phyloP scores from a whole-genome alignment of 2,329 filamentous ascomycete species.

The Epichloe coenophiala region DNA sequence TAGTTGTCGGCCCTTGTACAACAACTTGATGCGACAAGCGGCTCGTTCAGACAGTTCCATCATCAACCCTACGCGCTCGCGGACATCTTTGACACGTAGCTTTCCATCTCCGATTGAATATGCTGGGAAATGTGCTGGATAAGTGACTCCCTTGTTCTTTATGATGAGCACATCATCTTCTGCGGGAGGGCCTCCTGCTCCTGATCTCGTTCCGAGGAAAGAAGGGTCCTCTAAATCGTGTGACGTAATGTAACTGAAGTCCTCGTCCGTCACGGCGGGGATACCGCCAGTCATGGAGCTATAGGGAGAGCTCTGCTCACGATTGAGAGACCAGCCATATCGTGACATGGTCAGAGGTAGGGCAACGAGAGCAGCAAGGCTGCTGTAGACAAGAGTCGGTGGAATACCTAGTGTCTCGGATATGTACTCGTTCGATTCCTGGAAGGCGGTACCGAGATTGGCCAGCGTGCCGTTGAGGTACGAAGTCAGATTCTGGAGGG shows the following conservation, averaged over 20 bases:
- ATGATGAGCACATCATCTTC: constrained; percentile 61
- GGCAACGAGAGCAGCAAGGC: constrained; percentile 34
- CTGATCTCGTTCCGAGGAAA: constrained; percentile 6
- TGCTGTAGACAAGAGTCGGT: constrained; percentile 35
- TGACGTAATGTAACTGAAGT: constrained; percentile 74
- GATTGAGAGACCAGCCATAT: constrained; percentile 35
- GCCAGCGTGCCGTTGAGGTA: constrained; percentile 41
- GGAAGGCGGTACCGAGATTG: constrained; percentile 33
- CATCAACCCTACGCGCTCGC: constrained; percentile 52
- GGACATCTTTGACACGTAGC: constrained; percentile 51
- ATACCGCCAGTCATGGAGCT: constrained; percentile 32
- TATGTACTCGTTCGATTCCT: constrained; percentile 38
- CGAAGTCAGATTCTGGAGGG: constrained; percentile 44
- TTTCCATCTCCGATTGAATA: constrained; percentile 65
- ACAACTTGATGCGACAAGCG: constrained; percentile 45
- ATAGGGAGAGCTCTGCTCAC: constrained; percentile 38
- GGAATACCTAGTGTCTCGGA: constrained; percentile 35
- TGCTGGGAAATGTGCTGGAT: constrained; percentile 59
- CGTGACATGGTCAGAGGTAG: constrained; percentile 40
- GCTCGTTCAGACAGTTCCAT: constrained; percentile 45
- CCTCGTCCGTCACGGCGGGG: constrained; percentile 57
- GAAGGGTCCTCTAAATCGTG: constrained; percentile 47
- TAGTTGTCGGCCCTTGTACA: constrained; percentile 60
- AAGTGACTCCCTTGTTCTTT: constrained; percentile 52
- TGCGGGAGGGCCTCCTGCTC: constrained; percentile 8